Conservation (phyloP, 805 yeast species). For the Sugiyamaella floridensis region DNA sequence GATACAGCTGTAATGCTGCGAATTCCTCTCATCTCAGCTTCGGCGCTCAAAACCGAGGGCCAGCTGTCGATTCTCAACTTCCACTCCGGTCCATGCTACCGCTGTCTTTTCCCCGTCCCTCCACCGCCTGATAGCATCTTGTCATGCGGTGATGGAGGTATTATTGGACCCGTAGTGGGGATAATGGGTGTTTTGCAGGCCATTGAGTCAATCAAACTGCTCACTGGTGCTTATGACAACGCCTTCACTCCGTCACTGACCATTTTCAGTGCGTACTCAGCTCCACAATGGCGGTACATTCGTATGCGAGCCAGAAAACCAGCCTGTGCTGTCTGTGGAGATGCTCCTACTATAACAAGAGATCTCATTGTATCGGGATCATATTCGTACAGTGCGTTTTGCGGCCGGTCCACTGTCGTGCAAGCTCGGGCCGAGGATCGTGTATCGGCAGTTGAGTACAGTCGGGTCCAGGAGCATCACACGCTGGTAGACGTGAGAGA, state of each 20-base stretch:
- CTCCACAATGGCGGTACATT: constrained; percentile 56
- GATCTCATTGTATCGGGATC: constrained; percentile 40
- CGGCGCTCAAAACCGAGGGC: constrained; percentile 88
- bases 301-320: constrained; percentile 66
- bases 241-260: constrained; percentile 63
- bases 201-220: constrained; percentile 70
- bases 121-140: constrained; percentile 79
- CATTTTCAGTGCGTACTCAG: constrained; percentile 44
- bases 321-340: constrained; percentile 61
- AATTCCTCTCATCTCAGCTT: constrained; percentile 78
- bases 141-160: constrained; percentile 90
- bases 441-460: constrained; percentile 32
- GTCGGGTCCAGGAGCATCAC: constrained; percentile 14
- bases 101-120: constrained; percentile 88
- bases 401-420: constrained; percentile 52
- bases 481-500: constrained; percentile 75
- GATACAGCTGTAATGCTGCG: constrained; percentile 69
- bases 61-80: constrained; percentile 75
- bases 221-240: constrained; percentile 48
- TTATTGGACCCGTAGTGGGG: constrained; percentile 94
- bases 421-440: constrained; percentile 44
- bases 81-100: constrained; percentile 77
- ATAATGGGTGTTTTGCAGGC: constrained; percentile 86
- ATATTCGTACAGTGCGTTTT: constrained; percentile 64
- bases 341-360: constrained; percentile 42